Evolutionary conservation across 495 filamentous ascomycete species (phyloP), one percentile per base, ranked within the genome.

Genomic region (Glutinoglossum americanum): DNA sequence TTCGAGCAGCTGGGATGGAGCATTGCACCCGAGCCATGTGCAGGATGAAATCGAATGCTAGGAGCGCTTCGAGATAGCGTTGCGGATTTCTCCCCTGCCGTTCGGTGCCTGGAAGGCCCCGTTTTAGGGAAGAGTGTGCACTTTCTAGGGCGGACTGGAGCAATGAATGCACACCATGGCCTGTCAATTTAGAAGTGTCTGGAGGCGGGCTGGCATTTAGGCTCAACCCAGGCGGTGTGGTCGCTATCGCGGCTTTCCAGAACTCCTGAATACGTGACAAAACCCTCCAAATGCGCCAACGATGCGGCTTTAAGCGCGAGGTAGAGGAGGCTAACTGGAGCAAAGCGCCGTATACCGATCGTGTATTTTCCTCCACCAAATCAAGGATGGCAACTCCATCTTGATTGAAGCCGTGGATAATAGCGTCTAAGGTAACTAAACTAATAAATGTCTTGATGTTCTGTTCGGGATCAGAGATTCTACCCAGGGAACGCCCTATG

Each of bases 351-450:
- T 53, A 32, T 27, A 53, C 15, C 51, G 56, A 5, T 35, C 58
- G 6, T 17, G 6, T 10, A 26, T 48, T 37, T 61, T 30, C 60
- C 54, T 39, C 67, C 6, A 70, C 62, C 1, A 60, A 59, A 41
- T 71, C 68, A 19, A 72, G 61, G 23, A 67, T 67, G 17, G 70
- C 73, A 26, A 67, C 66, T 15, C 70, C 72, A 55, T 76, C 73
- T 51, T 69, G 64, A 5, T 66, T 61, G 23, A 77, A 62, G 3
- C 72, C 70, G 3, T 66, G 64, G 1, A 73, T 69, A 48, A 79
- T 68, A n/a, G 73, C 72, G 35, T 71, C 73, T 6, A 76, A 64
- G 33, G 76, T 67, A 17, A 72, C 65, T 32, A 71, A 65, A 25
- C 39, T 21, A n/a, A 26, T 44, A 27, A 58, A 58, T 26, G 32